A percentile compares a stretch with the other conserved stretches of the same genome.
Evolutionary conservation across 352 stramenopile genomes (phyloP).

Genomic region (Phytophthora pini): DNA sequence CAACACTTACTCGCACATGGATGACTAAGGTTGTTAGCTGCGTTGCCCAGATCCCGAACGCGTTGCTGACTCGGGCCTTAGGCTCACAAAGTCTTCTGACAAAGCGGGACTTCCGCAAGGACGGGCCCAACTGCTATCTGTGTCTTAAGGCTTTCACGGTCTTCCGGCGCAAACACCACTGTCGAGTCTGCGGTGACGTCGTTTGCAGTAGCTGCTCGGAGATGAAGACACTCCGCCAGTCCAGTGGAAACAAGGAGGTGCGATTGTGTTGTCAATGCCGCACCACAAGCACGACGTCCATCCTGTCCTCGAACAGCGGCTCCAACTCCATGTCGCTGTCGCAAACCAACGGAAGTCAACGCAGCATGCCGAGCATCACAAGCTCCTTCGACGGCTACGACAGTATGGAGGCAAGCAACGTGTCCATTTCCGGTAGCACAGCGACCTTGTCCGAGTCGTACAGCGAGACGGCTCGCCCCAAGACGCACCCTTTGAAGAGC

Average conservation of each 20-base stretch:
- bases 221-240: conserved; percentile 75
- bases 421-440: conserved; percentile 31
- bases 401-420: conserved; percentile 40
- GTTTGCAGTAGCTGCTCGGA: conserved; percentile 88
- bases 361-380: conserved; percentile 56
- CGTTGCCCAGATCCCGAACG: conserved; percentile 68
- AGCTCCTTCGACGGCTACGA: conserved; percentile 67
- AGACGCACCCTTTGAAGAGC: conserved; percentile 56
- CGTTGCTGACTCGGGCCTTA: conserved; percentile 71
- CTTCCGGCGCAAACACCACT: conserved; percentile 87
- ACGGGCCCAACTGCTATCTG: conserved; percentile 74
- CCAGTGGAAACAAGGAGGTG: conserved; percentile 72
- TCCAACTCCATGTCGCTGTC: conserved; percentile 29
- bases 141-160: conserved; percentile 80
- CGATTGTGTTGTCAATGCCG: conserved; percentile 79
- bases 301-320: conserved; percentile 59
- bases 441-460: conserved; percentile 59
- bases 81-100: conserved; percentile 65
- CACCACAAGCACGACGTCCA: conserved; percentile 60
- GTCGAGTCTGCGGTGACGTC: conserved; percentile 83
- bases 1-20: conserved; percentile 75
- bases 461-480: conserved; percentile 54
- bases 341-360: conserved; percentile 20
- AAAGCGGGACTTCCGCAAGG: conserved; percentile 83
- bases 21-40: conserved; percentile 88